These are phyloP conservation scores for Besnoitia besnoiti DNA, from an alignment of 169 alveolate genomes.

Conservation along the genomic window DNA sequence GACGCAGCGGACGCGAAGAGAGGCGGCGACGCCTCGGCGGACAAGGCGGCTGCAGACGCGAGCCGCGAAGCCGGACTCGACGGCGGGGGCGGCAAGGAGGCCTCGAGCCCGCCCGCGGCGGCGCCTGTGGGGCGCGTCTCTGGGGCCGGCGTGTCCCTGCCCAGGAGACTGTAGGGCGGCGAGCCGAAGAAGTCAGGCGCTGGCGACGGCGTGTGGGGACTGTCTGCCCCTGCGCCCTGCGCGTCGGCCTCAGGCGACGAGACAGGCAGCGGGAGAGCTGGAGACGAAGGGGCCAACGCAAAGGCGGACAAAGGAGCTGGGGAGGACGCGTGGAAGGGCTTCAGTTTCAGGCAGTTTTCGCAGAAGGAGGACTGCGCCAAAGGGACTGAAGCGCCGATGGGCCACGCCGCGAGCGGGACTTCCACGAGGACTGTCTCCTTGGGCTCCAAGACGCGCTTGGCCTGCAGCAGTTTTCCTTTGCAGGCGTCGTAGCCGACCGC, in stretches of 20 bases:
- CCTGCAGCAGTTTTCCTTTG: background rate
- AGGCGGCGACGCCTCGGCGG: no score
- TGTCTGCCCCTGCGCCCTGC: background rate
- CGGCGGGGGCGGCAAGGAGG: no score
- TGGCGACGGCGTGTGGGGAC: background rate
- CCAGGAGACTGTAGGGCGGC: no score
- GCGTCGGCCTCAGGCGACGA: background rate
- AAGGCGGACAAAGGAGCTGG: no score
- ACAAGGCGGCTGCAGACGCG: no score
- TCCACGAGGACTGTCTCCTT: background rate
- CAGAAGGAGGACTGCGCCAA: background rate
- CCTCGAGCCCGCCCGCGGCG: no score
- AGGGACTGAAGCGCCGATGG: background rate
- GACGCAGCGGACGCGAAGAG: background rate
- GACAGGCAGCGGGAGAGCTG: background rate
- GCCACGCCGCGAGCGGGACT: conserved; percentile 3
- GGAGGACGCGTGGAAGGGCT: background rate
- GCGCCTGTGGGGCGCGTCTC: background rate
- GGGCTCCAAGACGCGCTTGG: background rate
- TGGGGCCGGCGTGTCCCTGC: no score
- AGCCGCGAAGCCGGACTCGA: no score
- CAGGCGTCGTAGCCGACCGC: background rate
- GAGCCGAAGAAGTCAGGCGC: background rate
- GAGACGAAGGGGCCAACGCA: background rate
- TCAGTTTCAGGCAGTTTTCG: conserved; percentile 8